Base-by-base conservation (phyloP, 108 stramenopile species). In the Skeletonema costatum region DNA sequence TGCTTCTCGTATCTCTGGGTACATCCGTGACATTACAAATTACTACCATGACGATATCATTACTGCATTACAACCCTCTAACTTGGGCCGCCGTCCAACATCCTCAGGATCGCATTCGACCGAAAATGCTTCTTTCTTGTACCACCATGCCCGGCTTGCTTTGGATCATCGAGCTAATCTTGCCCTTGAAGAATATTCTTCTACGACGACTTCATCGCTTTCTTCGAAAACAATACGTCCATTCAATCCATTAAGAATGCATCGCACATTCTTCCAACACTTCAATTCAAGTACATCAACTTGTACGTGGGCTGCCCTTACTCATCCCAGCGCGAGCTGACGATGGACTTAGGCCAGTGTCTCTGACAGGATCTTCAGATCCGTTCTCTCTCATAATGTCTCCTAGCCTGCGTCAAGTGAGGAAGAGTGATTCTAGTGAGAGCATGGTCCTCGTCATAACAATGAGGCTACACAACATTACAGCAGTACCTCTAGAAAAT, bases 391-490 rank as follows among this genome's bases (percentile, higher is more conserved):
- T 77, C 5, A 70, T 61, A 30, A 77, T 77, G 76, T 53, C 68
- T 60, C 58, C 70, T 19, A 73, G 68, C 44, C 41, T 77, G 17
- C 71, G 68, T 1, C 65, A 68, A 68, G 53, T 74, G 31, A 62
- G 72, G 13, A 64, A 48, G 67, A 71, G 62, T 17, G 77, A 78
- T 66, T 73, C 48, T 9, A 56, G 67, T 5, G 84, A 82, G 73
- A 46, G 66, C 16, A 51, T 48, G 42, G 11, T 36, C 53, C 64
- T 94, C 21, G 78, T 90, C n/a, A 33, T 91, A 5, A 73, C 84
- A n/a, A 65, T 81, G 65, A 80, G 71, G 19, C 68, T 84, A 1
- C 62, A 62, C 67, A 88, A 69, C 64, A 87, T 78, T 41, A 87
- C 79, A 39, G 75, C 61, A 19, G 76, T 81, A 31, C 87, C 66